phyloP scores from a whole-genome alignment of 2,329 filamentous ascomycete genomes.

The Penicillium sclerotiorum region DNA sequence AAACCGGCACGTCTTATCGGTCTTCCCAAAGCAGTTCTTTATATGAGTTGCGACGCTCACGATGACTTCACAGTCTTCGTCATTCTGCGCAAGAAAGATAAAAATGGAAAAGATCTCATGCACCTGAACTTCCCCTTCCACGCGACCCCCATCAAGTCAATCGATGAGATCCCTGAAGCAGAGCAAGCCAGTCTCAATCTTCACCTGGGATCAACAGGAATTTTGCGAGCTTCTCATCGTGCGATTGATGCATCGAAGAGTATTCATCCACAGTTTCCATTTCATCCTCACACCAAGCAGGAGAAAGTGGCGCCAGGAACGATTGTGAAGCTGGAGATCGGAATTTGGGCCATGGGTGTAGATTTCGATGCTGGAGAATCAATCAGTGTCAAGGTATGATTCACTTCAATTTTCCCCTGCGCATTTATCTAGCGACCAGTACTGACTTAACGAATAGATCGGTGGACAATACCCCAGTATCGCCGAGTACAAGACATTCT shows the following conservation, averaged over 20 bases:
- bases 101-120: conserved; percentile 45
- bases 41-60: conserved; percentile 46
- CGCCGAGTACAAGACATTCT: conserved; percentile 45
- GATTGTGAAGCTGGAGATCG: conserved; percentile 12
- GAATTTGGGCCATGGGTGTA: conserved; percentile 5
- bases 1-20: conserved; percentile 47
- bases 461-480: conserved; percentile 41
- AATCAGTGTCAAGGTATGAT: conserved; percentile 25
- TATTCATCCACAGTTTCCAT: conserved; percentile 35
- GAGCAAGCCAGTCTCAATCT: conserved; percentile 46
- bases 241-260: conserved; percentile 36
- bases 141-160: conserved; percentile 33
- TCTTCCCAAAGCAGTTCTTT: conserved; percentile 50
- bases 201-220: conserved; percentile 47
- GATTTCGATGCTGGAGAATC: conserved; percentile 8
- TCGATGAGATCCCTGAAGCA: conserved; percentile 32
- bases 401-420: neutral
- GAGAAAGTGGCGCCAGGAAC: conserved; percentile 40
- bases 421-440: neutral
- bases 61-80: conserved; percentile 53
- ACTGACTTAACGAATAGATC: conserved; percentile 20
- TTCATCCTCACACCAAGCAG: conserved; percentile 45
- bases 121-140: conserved; percentile 49
- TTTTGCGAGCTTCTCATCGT: conserved; percentile 50
- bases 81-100: conserved; percentile 49